A percentile compares a stretch with the other conserved stretches of the same genome.
Conservation (phyloP, 768 basidiomycete species). For the Leccinum barrowsii region DNA sequence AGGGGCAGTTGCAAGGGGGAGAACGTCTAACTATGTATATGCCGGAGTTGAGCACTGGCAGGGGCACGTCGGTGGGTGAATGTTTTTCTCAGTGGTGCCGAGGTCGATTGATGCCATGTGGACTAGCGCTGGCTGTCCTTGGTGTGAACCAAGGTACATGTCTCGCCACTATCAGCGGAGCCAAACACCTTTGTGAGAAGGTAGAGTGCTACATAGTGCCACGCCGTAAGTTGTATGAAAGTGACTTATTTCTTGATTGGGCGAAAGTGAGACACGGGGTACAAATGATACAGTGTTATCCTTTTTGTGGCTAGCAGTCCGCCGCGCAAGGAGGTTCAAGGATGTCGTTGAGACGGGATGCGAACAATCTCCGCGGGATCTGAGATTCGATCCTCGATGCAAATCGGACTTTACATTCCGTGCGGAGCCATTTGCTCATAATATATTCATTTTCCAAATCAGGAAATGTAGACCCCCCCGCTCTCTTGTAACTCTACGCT, state of each 20-base stretch:
- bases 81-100: neutral
- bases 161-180: neutral
- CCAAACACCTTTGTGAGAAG: neutral
- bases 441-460: neutral
- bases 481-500: neutral
- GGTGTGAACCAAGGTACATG: neutral
- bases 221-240: neutral
- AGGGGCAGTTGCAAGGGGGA: neutral
- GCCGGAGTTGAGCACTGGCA: neutral
- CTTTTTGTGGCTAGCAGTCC: slow-evolving; percentile 1
- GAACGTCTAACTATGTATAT: neutral
- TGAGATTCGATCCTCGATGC: slow-evolving; percentile 25
- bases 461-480: slow-evolving; percentile 1
- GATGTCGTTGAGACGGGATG: neutral
- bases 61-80: neutral
- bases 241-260: neutral
- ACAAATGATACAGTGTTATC: neutral
- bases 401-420: slow-evolving; percentile 18
- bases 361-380: slow-evolving; percentile 25
- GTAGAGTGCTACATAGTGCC: neutral
- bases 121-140: neutral
- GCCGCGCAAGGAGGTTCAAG: slow-evolving; percentile 11
- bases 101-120: neutral
- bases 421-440: neutral
- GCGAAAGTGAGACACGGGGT: neutral